A percentile compares a stretch with the other conserved stretches of the same genome.
Conservation (phyloP, 345 rosid genomes). For the Populus euphratica region DNA sequence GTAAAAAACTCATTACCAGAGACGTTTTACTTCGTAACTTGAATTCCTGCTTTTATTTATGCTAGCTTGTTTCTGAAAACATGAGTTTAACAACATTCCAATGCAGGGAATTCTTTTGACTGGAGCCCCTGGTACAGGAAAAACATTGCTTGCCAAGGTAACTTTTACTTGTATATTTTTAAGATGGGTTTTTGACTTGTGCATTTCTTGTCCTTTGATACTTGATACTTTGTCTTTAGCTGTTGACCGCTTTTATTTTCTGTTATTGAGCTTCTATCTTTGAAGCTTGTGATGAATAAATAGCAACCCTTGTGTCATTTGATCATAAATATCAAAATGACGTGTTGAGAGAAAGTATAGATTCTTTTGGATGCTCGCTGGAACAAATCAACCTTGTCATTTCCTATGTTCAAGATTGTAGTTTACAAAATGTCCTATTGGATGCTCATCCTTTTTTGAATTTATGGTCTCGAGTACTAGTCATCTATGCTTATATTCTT, state of each 20-base stretch:
- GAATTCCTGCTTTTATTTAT: background rate
- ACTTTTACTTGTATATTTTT: constrained; percentile 1
- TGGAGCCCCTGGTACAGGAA: constrained; percentile 99
- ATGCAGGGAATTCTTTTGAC: constrained; percentile 95
- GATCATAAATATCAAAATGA: background rate
- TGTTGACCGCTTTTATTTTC: background rate
- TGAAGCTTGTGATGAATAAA: background rate
- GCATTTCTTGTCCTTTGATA: background rate
- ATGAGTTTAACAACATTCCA: constrained; percentile 8
- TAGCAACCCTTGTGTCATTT: background rate
- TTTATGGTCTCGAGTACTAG: background rate
- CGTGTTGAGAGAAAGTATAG: background rate
- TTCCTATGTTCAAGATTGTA: background rate
- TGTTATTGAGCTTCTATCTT: background rate
- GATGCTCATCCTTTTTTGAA: background rate
- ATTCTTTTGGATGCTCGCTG: background rate
- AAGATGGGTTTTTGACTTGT: background rate
- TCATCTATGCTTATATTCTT: background rate
- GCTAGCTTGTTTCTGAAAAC: background rate
- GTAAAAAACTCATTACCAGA: background rate
- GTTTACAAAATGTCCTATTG: background rate
- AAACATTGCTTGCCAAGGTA: constrained; percentile 96
- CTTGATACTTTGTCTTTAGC: background rate
- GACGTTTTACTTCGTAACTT: background rate
- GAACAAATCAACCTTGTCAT: background rate